These are phyloP conservation scores for Chaetoceros tenuissimus DNA, from an alignment of 108 stramenopile genomes.

Conservation along the genomic window DNA sequence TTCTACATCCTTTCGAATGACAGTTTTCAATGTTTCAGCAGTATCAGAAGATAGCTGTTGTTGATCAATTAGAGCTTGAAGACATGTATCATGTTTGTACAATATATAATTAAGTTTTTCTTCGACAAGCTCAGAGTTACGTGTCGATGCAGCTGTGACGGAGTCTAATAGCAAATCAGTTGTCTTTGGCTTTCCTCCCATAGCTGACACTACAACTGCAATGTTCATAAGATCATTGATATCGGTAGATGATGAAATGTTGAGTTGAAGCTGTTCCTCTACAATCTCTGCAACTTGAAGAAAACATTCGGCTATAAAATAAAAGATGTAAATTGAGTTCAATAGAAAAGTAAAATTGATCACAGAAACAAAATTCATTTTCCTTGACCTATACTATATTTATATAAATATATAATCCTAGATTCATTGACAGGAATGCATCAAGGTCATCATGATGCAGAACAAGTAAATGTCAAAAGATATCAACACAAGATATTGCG, in stretches of 20 bases:
- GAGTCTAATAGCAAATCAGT: conserved; percentile 79
- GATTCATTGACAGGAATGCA: no score
- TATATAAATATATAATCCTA: no score
- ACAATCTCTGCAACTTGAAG: conserved; percentile 34
- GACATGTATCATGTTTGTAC: conserved; percentile 40
- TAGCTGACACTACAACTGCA: conserved; percentile 77
- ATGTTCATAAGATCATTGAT: conserved; percentile 1
- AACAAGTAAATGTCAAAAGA: no score
- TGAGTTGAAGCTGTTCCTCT: conserved; percentile 27
- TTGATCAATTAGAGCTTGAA: conserved; percentile 22
- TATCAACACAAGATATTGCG: no score
- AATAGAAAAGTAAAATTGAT: no score
- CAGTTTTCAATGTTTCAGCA: conserved; percentile 12
- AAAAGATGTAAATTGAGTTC: no score
- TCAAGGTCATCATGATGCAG: no score
- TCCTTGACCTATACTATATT: no score
- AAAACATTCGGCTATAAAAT: conserved; percentile 34
- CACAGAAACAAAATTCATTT: background rate
- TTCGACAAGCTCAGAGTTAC: conserved; percentile 35
- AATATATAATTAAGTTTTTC: conserved; percentile 17
- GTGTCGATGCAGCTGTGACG: conserved; percentile 44
- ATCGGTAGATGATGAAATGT: background rate
- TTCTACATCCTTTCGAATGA: conserved; percentile 45
- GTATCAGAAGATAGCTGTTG: conserved; percentile 11
- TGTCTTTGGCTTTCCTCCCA: conserved; percentile 88